Evolutionary conservation across 305 asterid species (phyloP).

Genomic region (Rubia tinctorum): DNA sequence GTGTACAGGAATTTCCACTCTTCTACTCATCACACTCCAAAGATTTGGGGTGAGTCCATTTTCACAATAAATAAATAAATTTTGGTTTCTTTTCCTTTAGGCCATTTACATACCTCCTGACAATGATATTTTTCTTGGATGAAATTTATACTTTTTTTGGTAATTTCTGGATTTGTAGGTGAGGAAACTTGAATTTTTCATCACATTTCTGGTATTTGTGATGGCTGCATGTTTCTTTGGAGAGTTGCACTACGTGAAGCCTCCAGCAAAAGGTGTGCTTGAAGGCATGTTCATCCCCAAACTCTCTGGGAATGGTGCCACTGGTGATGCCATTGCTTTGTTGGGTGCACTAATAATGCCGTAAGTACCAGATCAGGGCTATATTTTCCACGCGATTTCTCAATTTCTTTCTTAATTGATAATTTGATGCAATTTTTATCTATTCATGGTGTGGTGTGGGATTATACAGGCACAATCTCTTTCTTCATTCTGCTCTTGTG

Average conservation of each 20-base stretch:
- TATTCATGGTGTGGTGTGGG: too few species aligned
- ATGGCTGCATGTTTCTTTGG: conserved; percentile 96
- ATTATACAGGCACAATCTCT: conserved; percentile 65
- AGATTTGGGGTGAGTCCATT: conserved; percentile 63
- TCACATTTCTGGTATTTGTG: conserved; percentile 64
- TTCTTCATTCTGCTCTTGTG: conserved; percentile 91
- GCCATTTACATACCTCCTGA: not conserved
- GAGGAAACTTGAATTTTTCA: conserved; percentile 79
- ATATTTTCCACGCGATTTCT: not conserved
- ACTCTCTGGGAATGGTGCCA: conserved; percentile 67
- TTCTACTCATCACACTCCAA: conserved; percentile 68
- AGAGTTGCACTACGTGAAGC: conserved; percentile 74
- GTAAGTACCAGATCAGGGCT: conserved; percentile 31
- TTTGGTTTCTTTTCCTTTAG: not conserved
- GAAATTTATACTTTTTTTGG: not conserved
- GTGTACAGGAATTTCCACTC: conserved; percentile 82
- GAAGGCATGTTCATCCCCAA: conserved; percentile 87
- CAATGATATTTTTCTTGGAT: too few species aligned
- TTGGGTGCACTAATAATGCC: conserved; percentile 97
- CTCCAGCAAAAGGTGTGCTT: conserved; percentile 59
- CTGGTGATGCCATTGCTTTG: conserved; percentile 84
- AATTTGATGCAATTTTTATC: too few species aligned
- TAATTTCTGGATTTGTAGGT: conserved; percentile 33
- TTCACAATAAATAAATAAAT: not conserved
- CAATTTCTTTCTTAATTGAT: too few species aligned